These are phyloP conservation scores for Xylaria sp. DNA, from an alignment of 2,329 filamentous ascomycete species.

Conservation along the genomic window DNA sequence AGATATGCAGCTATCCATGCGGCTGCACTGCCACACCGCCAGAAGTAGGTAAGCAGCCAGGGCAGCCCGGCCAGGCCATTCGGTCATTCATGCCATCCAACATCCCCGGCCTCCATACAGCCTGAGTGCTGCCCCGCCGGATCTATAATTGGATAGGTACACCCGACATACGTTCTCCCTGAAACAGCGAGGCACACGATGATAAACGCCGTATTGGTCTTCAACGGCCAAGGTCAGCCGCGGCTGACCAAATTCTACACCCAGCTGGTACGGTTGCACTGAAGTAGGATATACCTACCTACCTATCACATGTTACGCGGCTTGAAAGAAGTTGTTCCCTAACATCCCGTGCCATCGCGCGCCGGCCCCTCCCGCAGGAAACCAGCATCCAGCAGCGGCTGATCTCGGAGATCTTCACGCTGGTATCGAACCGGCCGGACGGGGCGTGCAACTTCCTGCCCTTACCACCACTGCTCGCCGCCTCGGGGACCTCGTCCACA, in stretches of 20 bases:
- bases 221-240: conserved; percentile 97
- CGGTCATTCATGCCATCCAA: neutral
- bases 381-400: conserved; percentile 96
- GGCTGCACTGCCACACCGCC: neutral
- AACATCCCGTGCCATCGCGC: neutral
- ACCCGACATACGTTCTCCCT: neutral
- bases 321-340: no score
- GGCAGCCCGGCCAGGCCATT: no score
- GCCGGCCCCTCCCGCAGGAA: conserved; percentile 62
- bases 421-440: conserved; percentile 88
- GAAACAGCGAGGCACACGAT: conserved; percentile 54
- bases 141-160: no score
- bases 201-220: conserved; percentile 98
- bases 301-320: no score
- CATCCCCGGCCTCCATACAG: no score
- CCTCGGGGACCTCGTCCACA: conserved; percentile 64
- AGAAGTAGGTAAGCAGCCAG: neutral
- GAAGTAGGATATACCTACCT: no score
- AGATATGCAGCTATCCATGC: no score
- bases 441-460: conserved; percentile 98
- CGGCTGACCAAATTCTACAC: conserved; percentile 98
- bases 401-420: conserved; percentile 94
- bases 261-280: conserved; percentile 83
- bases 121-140: no score
- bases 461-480: conserved; percentile 66